These are phyloP conservation scores for Amphibolis antarctica DNA, from an alignment of 106 monocot species.

Conservation along the genomic window DNA sequence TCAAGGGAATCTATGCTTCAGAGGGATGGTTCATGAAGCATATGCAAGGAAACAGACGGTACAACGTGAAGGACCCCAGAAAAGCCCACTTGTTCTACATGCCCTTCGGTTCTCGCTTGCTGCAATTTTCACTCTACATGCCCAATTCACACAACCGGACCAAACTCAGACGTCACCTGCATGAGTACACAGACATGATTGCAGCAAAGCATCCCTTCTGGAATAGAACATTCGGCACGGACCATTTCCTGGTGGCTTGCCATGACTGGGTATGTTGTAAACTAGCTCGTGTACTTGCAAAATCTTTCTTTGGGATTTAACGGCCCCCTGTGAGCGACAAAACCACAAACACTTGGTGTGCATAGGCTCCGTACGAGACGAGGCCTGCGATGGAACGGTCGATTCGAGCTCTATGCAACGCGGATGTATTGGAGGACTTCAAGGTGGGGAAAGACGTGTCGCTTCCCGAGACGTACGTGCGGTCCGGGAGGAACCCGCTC, in stretches of 20 bases:
- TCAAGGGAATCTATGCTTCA: constrained; percentile 60
- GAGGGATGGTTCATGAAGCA: constrained; percentile 78
- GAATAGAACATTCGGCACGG: constrained; percentile 47
- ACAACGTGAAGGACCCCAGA: constrained; percentile 25
- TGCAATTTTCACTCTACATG: constrained; percentile 30
- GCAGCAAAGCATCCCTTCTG: constrained; percentile 47
- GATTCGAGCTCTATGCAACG: constrained; percentile 39
- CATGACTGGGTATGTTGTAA: constrained; percentile 51
- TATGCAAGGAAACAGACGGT: constrained; percentile 32
- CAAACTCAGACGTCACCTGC: constrained; percentile 22
- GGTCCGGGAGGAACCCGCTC: constrained; percentile 21
- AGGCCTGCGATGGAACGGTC: constrained; percentile 21
- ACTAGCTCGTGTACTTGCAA: not conserved
- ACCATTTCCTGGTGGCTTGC: constrained; percentile 57
- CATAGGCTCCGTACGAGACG: constrained; percentile 42
- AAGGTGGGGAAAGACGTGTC: constrained; percentile 49
- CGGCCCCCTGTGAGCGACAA: not conserved
- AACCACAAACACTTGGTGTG: too few species aligned
- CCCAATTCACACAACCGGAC: constrained; percentile 28
- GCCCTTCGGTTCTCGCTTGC: constrained; percentile 43
- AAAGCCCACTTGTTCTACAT: constrained; percentile 60
- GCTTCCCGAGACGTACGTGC: constrained; percentile 35
- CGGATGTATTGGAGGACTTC: constrained; percentile 27
- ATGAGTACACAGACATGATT: constrained; percentile 27
- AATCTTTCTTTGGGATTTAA: not conserved